Evolutionary conservation across 2,329 filamentous ascomycete species (phyloP).

Genomic region (Thielaviopsis euricoi): DNA sequence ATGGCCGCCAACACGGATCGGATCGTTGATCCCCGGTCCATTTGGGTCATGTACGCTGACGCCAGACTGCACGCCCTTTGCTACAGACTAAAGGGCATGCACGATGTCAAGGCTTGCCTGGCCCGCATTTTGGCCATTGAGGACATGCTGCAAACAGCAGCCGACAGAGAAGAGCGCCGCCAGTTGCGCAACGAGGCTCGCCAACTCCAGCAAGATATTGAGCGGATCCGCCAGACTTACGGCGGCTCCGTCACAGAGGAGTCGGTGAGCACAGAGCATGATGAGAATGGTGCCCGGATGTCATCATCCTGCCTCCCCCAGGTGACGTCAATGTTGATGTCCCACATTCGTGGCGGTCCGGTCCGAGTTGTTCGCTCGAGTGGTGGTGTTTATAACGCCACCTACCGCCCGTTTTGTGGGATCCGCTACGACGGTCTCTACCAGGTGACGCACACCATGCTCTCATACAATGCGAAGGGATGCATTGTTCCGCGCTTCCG

Average conservation of each 20-base stretch:
- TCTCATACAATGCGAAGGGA: constrained; percentile 8
- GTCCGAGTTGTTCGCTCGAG: constrained; percentile 5
- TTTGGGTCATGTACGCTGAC: not conserved
- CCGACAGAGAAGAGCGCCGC: not conserved
- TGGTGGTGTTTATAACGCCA: constrained; percentile 7
- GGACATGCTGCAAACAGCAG: not conserved
- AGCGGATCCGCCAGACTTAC: not conserved
- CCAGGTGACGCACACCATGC: constrained; percentile 4
- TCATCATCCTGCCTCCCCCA: not conserved
- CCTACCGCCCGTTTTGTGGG: constrained; percentile 6
- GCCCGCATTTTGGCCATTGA: not conserved
- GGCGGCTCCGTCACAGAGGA: not conserved
- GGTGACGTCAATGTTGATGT: constrained; percentile 8
- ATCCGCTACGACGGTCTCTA: constrained; percentile 8
- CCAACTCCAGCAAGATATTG: not conserved
- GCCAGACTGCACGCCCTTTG: not conserved
- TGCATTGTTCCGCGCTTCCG: constrained; percentile 4
- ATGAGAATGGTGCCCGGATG: not conserved
- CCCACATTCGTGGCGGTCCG: constrained; percentile 5
- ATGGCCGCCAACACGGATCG: constrained; percentile 1
- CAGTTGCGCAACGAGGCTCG: not conserved
- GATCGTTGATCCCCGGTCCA: constrained; percentile 6
- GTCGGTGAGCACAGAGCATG: not conserved
- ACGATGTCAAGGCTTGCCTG: not conserved
- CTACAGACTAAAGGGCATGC: not conserved